These are phyloP conservation scores for Leucaena leucocephala DNA, from an alignment of 306 rosid genomes.

Conservation along the genomic window DNA sequence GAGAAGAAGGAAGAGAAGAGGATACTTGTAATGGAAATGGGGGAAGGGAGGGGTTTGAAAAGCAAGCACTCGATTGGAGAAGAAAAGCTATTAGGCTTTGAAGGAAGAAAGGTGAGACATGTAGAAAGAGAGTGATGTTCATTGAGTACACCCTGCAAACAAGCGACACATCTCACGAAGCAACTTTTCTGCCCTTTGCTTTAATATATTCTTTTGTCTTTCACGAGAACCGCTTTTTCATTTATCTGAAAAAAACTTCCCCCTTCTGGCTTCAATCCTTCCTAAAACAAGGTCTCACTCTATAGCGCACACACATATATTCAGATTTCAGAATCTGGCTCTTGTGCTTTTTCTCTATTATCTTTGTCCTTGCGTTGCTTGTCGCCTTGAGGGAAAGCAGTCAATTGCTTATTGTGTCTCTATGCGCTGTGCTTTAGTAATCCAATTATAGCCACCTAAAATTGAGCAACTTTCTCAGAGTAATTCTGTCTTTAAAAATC, in stretches of 20 bases:
- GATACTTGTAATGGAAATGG: constrained; percentile 23
- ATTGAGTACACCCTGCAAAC: constrained; percentile 65
- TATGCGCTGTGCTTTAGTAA: constrained; percentile 29
- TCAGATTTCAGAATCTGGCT: constrained; percentile 49
- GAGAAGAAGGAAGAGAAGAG: not conserved
- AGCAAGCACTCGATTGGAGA: constrained; percentile 22
- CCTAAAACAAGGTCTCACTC: constrained; percentile 43
- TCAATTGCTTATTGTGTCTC: constrained; percentile 35
- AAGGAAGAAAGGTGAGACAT: constrained; percentile 29
- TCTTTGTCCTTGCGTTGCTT: constrained; percentile 41
- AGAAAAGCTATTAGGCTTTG: constrained; percentile 53
- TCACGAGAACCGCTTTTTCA: constrained; percentile 45
- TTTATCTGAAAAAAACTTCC: not conserved
- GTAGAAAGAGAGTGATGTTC: constrained; percentile 41
- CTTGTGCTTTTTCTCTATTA: constrained; percentile 44
- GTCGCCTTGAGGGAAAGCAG: constrained; percentile 49
- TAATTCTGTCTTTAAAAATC: constrained; percentile 1
- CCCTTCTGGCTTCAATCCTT: constrained; percentile 50
- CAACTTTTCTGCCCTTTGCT: constrained; percentile 25
- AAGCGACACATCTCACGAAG: constrained; percentile 71
- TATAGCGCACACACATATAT: constrained; percentile 18
- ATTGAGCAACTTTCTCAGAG: constrained; percentile 32
- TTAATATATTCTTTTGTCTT: constrained; percentile 53
- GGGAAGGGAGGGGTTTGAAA: constrained; percentile 13
- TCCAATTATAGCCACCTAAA: constrained; percentile 34